phyloP scores from a whole-genome alignment of 495 filamentous ascomycete genomes.

The Barbatosphaeria neglecta region DNA sequence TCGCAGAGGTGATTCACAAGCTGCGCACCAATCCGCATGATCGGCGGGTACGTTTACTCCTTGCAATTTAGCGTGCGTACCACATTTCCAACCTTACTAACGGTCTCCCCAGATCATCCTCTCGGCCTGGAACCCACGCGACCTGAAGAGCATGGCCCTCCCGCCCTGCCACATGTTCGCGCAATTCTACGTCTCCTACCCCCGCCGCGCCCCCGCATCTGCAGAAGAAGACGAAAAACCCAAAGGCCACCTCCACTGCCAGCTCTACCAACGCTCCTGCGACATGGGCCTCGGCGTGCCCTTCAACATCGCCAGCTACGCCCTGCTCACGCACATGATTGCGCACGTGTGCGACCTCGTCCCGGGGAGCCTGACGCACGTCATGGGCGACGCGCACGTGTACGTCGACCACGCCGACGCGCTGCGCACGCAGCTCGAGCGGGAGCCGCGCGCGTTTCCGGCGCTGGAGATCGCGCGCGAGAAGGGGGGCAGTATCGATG shows the following conservation, averaged over 20 bases:
- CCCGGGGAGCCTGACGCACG: conserved; percentile 76
- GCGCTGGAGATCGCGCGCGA: conserved; percentile 56
- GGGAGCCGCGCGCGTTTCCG: conserved; percentile 76
- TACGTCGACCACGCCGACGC: conserved; percentile 91
- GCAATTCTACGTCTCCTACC: conserved; percentile 91
- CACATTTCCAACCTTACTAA: too few species aligned
- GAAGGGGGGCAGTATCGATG: conserved; percentile 60
- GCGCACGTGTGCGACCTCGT: conserved; percentile 74
- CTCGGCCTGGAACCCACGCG: conserved; percentile 84
- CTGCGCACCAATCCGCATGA: conserved; percentile 74
- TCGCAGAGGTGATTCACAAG: conserved; percentile 76
- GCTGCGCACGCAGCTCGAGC: conserved; percentile 61
- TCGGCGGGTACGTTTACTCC: conserved; percentile 55
- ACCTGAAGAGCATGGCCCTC: conserved; percentile 80
- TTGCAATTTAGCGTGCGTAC: too few species aligned
- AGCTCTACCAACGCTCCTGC: conserved; percentile 86
- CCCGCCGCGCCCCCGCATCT: conserved; percentile 17
- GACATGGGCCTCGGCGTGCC: conserved; percentile 97
- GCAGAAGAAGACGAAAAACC: conserved; percentile 15
- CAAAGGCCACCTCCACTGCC: conserved; percentile 63
- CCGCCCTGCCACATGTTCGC: conserved; percentile 99
- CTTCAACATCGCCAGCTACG: conserved; percentile 94
- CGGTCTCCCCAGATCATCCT: conserved; percentile 41
- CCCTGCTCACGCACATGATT: conserved; percentile 85
- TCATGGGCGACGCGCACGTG: conserved; percentile 94